These are phyloP conservation scores for Noccaea caerulescens DNA, from an alignment of 345 rosid genomes.

Conservation along the genomic window DNA sequence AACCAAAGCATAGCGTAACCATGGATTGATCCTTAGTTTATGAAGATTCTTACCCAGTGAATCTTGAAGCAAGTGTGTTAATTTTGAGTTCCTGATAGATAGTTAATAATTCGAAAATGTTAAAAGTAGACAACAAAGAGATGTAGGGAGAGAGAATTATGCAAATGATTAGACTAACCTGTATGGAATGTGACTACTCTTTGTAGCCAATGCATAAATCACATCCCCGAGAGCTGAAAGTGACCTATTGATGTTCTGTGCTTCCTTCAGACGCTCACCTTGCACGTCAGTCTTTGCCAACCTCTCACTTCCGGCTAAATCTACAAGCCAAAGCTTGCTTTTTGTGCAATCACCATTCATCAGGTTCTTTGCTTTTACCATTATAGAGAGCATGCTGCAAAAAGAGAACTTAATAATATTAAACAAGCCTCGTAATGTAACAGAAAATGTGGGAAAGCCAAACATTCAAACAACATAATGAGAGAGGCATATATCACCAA, in stretches of 20 bases:
- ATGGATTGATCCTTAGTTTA: background rate
- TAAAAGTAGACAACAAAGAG: constrained; percentile 22
- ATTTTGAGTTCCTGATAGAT: constrained; percentile 85
- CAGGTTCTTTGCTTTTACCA: constrained; percentile 84
- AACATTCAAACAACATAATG: constrained; percentile 14
- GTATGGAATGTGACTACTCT: constrained; percentile 90
- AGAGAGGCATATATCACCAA: constrained; percentile 11
- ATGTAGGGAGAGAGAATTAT: background rate
- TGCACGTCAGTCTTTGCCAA: constrained; percentile 88
- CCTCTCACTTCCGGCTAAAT: constrained; percentile 98
- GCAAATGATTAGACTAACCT: constrained; percentile 47
- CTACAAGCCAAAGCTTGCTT: constrained; percentile 99
- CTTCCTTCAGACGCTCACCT: constrained; percentile 94
- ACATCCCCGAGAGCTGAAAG: constrained; percentile 98
- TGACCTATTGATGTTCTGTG: constrained; percentile 90
- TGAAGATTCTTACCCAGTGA: constrained; percentile 70
- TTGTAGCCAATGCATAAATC: constrained; percentile 82
- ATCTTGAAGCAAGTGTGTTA: constrained; percentile 96
- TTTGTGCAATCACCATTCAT: constrained; percentile 84
- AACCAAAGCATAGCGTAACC: constrained; percentile 22
- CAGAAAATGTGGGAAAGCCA: constrained; percentile 13
- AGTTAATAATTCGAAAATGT: constrained; percentile 37
- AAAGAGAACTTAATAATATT: constrained; percentile 28
- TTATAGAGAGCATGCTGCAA: constrained; percentile 88
- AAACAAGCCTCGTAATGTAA: background rate